Evolutionary conservation across 2,329 filamentous ascomycete species (phyloP).

Genomic region (Trichophyton rubrum): DNA sequence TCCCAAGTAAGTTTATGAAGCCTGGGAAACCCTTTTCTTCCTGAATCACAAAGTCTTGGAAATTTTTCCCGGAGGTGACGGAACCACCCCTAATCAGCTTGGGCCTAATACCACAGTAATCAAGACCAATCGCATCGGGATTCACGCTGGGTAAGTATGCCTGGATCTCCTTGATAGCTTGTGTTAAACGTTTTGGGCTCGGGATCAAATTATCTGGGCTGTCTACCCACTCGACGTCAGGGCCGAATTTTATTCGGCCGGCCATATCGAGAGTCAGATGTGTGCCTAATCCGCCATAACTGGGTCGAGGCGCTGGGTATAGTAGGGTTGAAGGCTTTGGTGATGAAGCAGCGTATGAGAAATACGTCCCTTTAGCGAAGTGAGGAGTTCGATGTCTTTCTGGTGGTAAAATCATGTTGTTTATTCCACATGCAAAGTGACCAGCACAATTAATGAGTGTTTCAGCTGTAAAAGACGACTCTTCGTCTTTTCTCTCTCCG

Average conservation of each 20-base stretch:
- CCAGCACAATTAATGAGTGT: constrained; percentile 79
- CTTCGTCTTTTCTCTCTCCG: constrained; percentile 26
- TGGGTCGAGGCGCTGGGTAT: constrained; percentile 76
- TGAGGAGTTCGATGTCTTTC: constrained; percentile 48
- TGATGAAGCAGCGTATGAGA: constrained; percentile 57
- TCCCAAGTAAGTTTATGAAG: constrained; percentile 82
- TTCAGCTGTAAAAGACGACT: constrained; percentile 54
- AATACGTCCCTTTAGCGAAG: constrained; percentile 94
- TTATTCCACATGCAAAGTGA: constrained; percentile 59
- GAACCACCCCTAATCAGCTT: constrained; percentile 59
- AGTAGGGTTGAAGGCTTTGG: constrained; percentile 62
- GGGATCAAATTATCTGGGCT: constrained; percentile 56
- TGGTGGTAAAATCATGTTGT: constrained; percentile 60
- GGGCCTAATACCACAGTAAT: constrained; percentile 85
- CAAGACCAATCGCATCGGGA: constrained; percentile 51
- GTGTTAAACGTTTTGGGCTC: constrained; percentile 48
- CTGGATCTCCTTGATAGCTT: constrained; percentile 62
- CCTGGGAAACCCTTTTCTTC: constrained; percentile 65
- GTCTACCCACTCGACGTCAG: constrained; percentile 88
- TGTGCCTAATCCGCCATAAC: constrained; percentile 78
- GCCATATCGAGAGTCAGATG: constrained; percentile 84
- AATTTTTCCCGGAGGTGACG: constrained; percentile 44
- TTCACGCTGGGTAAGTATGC: constrained; percentile 68
- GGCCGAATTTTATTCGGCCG: constrained; percentile 78
- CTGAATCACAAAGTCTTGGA: constrained; percentile 72